A percentile compares a stretch with the other conserved stretches of the same genome.
Conservation (phyloP, 768 basidiomycete species). For the Suillus ampliporus region DNA sequence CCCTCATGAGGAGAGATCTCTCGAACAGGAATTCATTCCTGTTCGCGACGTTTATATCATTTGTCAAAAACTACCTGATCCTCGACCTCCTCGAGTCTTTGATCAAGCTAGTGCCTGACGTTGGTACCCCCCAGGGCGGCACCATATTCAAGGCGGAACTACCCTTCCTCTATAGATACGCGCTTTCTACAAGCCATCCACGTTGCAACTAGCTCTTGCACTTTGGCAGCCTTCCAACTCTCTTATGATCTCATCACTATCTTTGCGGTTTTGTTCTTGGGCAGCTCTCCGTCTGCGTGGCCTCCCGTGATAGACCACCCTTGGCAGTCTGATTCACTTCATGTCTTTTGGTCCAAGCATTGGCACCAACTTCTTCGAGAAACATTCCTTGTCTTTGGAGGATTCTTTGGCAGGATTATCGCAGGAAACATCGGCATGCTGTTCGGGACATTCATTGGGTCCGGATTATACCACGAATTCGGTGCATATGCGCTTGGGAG, state of each 20-base stretch:
- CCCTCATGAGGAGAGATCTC: constrained; percentile 56
- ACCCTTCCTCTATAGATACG: constrained; percentile 55
- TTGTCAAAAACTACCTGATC: constrained; percentile 57
- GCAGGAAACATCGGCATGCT: constrained; percentile 68
- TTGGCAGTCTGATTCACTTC: constrained; percentile 71
- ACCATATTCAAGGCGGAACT: constrained; percentile 68
- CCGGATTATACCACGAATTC: constrained; percentile 77
- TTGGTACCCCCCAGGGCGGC: constrained; percentile 66
- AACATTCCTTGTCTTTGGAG: constrained; percentile 75
- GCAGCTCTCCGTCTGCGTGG: constrained; percentile 64
- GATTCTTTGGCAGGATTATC: constrained; percentile 58
- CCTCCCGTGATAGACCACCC: constrained; percentile 76
- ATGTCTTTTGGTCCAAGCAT: constrained; percentile 72
- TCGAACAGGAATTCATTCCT: constrained; percentile 60
- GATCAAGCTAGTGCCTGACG: constrained; percentile 71
- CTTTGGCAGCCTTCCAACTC: constrained; percentile 72
- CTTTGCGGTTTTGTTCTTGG: constrained; percentile 60
- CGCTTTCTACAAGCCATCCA: constrained; percentile 72
- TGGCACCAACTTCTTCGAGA: constrained; percentile 83
- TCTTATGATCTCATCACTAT: constrained; percentile 67
- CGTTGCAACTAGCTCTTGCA: constrained; percentile 58
- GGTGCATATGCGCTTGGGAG: constrained; percentile 67
- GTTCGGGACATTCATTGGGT: constrained; percentile 76
- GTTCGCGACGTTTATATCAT: constrained; percentile 54
- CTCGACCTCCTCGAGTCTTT: constrained; percentile 67